Conservation (phyloP, 257 asterid genomes). For the Nicotiana sylvestris region DNA sequence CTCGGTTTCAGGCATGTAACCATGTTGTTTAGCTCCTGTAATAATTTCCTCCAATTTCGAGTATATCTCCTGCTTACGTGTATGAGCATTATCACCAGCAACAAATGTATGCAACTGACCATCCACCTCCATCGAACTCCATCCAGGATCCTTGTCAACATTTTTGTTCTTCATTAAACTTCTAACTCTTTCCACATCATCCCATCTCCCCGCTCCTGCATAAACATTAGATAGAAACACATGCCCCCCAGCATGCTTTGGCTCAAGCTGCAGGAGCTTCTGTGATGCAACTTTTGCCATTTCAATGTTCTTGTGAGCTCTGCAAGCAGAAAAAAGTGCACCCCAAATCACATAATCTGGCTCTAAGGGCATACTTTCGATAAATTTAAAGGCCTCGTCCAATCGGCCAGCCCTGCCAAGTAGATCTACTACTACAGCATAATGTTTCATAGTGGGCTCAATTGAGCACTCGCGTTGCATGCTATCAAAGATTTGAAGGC, state of each 20-base stretch:
- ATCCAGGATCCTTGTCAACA: constrained; percentile 37
- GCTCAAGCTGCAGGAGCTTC: constrained; percentile 34
- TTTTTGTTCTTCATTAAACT: constrained; percentile 32
- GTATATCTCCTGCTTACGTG: constrained; percentile 21
- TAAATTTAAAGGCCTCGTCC: constrained; percentile 32
- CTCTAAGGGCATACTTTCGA: constrained; percentile 25
- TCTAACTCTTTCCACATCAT: constrained; percentile 38
- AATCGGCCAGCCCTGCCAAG: constrained; percentile 40
- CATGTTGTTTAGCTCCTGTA: constrained; percentile 23
- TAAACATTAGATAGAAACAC: constrained; percentile 36
- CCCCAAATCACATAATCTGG: constrained; percentile 45
- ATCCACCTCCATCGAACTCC: constrained; percentile 41
- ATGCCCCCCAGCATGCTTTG: constrained; percentile 38
- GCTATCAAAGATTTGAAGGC: constrained; percentile 29
- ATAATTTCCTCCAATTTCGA: constrained; percentile 29
- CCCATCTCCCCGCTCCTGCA: constrained; percentile 37
- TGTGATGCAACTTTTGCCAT: constrained; percentile 31
- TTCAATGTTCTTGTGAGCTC: constrained; percentile 38
- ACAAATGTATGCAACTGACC: constrained; percentile 33
- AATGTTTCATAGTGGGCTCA: constrained; percentile 36
- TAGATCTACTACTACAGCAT: constrained; percentile 34
- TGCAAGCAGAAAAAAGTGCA: constrained; percentile 40
- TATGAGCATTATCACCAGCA: constrained; percentile 36
- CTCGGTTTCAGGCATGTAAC: constrained; percentile 35
- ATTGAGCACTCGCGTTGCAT: constrained; percentile 30